phyloP scores from a whole-genome alignment of 495 filamentous ascomycete species.

The Aspergillus diversus region DNA sequence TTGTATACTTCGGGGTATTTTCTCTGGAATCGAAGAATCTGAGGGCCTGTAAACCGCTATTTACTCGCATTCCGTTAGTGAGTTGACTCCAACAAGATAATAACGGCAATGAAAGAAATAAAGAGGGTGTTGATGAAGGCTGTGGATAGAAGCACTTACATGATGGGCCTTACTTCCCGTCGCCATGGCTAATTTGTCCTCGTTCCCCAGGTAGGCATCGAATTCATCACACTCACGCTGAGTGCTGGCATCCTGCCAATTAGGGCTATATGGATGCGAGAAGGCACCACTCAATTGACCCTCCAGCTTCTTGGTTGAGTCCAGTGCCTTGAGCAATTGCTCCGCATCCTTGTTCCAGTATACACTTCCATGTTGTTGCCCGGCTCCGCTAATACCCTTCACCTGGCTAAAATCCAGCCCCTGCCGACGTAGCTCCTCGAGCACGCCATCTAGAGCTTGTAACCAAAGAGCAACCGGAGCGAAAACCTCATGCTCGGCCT shows the following conservation, averaged over 20 bases:
- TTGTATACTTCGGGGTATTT: constrained; percentile 81
- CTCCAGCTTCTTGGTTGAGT: constrained; percentile 61
- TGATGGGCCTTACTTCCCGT: constrained; percentile 95
- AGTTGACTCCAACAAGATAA: constrained; percentile 30
- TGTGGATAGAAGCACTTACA: constrained; percentile 52
- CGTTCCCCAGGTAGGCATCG: constrained; percentile 68
- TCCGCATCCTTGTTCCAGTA: constrained; percentile 84
- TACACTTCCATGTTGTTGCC: constrained; percentile 96
- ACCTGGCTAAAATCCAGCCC: constrained; percentile 79
- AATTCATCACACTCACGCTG: constrained; percentile 89
- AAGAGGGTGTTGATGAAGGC: background rate
- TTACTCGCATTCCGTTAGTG: background rate
- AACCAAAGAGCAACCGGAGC: constrained; percentile 94
- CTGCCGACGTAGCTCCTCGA: constrained; percentile 69
- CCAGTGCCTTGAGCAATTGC: constrained; percentile 59
- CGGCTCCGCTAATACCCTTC: constrained; percentile 84
- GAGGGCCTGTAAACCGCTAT: constrained; percentile 95
- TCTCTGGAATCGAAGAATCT: constrained; percentile 84
- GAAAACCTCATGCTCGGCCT: constrained; percentile 81
- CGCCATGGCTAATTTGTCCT: constrained; percentile 68
- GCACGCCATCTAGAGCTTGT: constrained; percentile 84
- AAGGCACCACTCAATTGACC: constrained; percentile 77
- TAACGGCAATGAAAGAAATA: background rate
- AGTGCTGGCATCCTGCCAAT: constrained; percentile 97
- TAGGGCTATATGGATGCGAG: constrained; percentile 85